Conservation (phyloP, 371 early-diverging fungal genomes). For the Mortierella sp. region DNA sequence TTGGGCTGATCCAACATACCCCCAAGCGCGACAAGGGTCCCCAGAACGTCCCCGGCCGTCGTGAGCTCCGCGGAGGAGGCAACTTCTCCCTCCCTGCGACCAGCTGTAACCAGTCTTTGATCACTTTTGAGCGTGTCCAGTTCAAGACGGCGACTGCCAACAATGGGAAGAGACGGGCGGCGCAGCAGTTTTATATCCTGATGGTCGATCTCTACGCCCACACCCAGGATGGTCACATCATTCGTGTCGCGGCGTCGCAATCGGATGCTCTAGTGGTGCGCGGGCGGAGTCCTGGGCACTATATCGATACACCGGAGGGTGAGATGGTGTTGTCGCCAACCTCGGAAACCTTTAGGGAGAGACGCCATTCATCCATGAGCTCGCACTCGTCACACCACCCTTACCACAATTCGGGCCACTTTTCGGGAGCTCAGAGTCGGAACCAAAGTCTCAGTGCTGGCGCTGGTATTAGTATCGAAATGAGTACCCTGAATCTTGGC, state of each 20-base stretch:
- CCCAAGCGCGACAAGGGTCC: conserved; percentile 96
- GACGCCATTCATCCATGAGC: conserved; percentile 38
- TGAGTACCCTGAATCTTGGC: conserved; percentile 16
- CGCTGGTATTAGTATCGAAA: conserved; percentile 43
- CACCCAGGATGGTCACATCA: conserved; percentile 61
- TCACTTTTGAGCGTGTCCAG: conserved; percentile 92
- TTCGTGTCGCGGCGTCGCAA: conserved; percentile 74
- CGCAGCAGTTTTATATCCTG: conserved; percentile 90
- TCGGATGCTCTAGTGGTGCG: conserved; percentile 90
- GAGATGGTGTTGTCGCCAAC: conserved; percentile 25
- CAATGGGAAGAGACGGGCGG: conserved; percentile 87
- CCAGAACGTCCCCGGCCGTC: conserved; percentile 78
- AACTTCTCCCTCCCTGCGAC: conserved; percentile 59
- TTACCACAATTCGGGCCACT: conserved; percentile 19
- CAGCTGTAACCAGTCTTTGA: conserved; percentile 65
- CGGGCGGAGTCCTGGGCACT: conserved; percentile 93
- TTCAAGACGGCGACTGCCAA: conserved; percentile 95
- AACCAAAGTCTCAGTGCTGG: conserved; percentile 52
- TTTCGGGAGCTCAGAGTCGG: conserved; percentile 38
- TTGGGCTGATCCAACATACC: conserved; percentile 90
- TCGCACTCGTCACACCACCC: conserved; percentile 38
- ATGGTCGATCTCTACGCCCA: conserved; percentile 77
- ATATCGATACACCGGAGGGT: conserved; percentile 67
- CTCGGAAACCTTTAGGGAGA: conserved; percentile 10
- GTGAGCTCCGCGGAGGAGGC: conserved; percentile 71